These are phyloP conservation scores for Cytospora schulzeri DNA, from an alignment of 2,329 filamentous ascomycete species.

Conservation along the genomic window DNA sequence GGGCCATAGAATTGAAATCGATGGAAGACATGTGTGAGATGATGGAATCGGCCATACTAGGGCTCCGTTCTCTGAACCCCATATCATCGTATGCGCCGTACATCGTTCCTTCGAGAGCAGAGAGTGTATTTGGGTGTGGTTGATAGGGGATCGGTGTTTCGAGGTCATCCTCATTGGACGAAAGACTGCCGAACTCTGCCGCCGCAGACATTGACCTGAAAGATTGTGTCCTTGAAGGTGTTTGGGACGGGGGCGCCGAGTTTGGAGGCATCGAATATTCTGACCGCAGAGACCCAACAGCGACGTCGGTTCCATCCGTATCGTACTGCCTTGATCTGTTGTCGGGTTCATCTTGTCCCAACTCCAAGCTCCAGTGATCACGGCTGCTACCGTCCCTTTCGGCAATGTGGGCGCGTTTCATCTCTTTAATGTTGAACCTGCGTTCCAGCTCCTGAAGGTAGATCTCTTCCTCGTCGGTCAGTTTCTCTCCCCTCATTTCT, in stretches of 20 bases:
- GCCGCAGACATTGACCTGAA: constrained; percentile 43
- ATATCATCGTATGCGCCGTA: constrained; percentile 72
- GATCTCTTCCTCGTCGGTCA: constrained; percentile 61
- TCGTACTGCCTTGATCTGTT: constrained; percentile 48
- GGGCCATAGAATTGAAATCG: constrained; percentile 58
- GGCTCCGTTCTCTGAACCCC: constrained; percentile 65
- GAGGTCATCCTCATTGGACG: constrained; percentile 53
- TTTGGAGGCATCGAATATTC: constrained; percentile 42
- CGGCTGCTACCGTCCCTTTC: constrained; percentile 58
- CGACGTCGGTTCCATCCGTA: constrained; percentile 44
- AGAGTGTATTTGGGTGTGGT: constrained; percentile 53
- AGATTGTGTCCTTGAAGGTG: constrained; percentile 52
- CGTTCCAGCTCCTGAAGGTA: constrained; percentile 62
- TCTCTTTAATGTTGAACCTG: constrained; percentile 58
- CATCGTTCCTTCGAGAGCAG: constrained; percentile 76
- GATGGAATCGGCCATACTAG: constrained; percentile 79
- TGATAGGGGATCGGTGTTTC: constrained; percentile 56
- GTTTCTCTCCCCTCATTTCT: constrained; percentile 64
- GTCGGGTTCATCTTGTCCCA: constrained; percentile 55
- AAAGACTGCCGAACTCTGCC: constrained; percentile 37
- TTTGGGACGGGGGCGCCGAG: constrained; percentile 47
- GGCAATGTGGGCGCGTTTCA: constrained; percentile 58
- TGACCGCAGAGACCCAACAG: constrained; percentile 38
- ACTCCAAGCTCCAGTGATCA: constrained; percentile 78
- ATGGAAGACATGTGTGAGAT: constrained; percentile 70